A percentile compares a stretch with the other conserved stretches of the same genome.
Conservation (phyloP, 495 filamentous ascomycete species). For the Xylaria scruposa region DNA sequence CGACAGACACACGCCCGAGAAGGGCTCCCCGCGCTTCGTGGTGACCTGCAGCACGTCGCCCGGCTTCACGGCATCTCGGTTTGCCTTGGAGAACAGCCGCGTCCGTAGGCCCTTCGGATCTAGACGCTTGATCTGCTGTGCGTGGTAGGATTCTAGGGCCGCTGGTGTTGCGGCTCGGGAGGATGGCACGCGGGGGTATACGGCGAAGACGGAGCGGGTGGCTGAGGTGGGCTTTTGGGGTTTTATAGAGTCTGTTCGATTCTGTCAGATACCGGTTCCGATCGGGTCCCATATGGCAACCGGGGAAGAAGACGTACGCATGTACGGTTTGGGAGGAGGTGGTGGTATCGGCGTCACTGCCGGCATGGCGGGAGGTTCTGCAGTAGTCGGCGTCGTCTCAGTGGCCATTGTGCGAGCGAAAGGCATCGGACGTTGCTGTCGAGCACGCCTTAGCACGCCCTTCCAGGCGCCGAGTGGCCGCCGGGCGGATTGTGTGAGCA, state of each 20-base stretch:
- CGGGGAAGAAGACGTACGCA: slow-evolving; percentile 14
- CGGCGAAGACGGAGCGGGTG: slow-evolving; percentile 49
- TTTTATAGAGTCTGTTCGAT: slow-evolving; percentile 31
- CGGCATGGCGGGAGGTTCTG: slow-evolving; percentile 34
- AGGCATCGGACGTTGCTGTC: slow-evolving; percentile 48
- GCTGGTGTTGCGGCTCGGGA: slow-evolving; percentile 30
- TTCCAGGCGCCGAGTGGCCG: slow-evolving; percentile 75
- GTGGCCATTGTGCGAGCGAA: slow-evolving; percentile 46
- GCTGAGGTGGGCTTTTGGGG: slow-evolving; percentile 37
- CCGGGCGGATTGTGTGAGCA: slow-evolving; percentile 65
- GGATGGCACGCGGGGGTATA: slow-evolving; percentile 61
- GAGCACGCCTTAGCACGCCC: slow-evolving; percentile 56
- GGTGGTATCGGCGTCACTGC: slow-evolving; percentile 10
- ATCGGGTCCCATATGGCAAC: neutral
- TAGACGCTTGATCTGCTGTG: slow-evolving; percentile 70
- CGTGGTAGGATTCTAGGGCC: slow-evolving; percentile 57
- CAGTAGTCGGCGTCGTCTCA: slow-evolving; percentile 32
- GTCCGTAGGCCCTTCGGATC: slow-evolving; percentile 85
- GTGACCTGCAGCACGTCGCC: slow-evolving; percentile 93
- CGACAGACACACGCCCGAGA: slow-evolving; percentile 83
- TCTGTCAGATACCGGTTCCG: neutral
- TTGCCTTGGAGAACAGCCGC: slow-evolving; percentile 76
- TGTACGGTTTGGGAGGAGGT: slow-evolving; percentile 12
- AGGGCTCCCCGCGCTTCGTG: slow-evolving; percentile 81
- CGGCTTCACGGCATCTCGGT: slow-evolving; percentile 73